A percentile compares a stretch with the other conserved stretches of the same genome.
phyloP scores from a whole-genome alignment of 2,329 filamentous ascomycete genomes.

The Claviceps digitariae region DNA sequence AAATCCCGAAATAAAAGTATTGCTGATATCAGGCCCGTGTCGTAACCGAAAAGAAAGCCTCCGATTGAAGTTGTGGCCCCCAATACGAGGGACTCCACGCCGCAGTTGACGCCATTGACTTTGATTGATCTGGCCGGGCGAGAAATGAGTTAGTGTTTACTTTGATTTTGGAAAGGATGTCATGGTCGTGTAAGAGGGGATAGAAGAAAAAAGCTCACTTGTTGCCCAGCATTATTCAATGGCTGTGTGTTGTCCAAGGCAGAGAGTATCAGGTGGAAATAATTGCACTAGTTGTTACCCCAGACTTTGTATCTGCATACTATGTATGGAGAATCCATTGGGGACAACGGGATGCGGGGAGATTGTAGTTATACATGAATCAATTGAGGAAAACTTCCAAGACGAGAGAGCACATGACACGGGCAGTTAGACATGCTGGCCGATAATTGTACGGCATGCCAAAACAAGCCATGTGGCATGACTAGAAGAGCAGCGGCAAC shows the following conservation, averaged over 20 bases:
- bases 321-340: too few species aligned
- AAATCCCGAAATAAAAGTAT: constrained; percentile 40
- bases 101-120: constrained; percentile 29
- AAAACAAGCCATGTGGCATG: not conserved
- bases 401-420: not conserved
- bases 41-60: constrained; percentile 50
- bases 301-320: not conserved
- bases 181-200: not conserved
- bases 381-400: not conserved
- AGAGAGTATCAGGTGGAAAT: not conserved
- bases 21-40: constrained; percentile 45
- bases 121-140: constrained; percentile 21
- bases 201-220: not conserved
- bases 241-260: not conserved
- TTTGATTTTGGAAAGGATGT: not conserved
- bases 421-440: not conserved
- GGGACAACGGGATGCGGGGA: not conserved
- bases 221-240: constrained; percentile 1
- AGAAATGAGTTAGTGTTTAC: not conserved
- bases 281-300: not conserved
- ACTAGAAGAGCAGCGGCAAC: not conserved
- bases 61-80: constrained; percentile 42
- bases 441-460: not conserved
- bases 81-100: constrained; percentile 27
- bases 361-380: not conserved